A percentile compares a stretch with the other conserved stretches of the same genome.
Conservation (phyloP, 352 stramenopile genomes). For the Phytophthora capsici region DNA sequence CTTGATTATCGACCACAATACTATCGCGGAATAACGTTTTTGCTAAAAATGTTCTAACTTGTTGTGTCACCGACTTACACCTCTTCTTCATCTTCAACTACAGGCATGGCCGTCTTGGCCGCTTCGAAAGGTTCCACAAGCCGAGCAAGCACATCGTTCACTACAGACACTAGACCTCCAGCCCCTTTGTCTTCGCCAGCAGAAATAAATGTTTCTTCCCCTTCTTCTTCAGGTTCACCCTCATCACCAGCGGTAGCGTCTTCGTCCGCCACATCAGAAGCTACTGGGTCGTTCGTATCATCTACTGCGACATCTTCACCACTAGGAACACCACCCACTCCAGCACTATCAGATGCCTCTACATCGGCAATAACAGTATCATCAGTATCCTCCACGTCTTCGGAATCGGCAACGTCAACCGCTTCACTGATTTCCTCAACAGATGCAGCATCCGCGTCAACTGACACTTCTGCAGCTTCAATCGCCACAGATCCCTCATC, state of each 20-base stretch:
- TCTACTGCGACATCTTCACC: not conserved
- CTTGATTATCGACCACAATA: too few species aligned
- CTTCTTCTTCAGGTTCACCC: conserved; percentile 2
- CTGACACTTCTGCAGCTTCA: conserved; percentile 19
- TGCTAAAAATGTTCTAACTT: conserved; percentile 1
- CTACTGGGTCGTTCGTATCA: not conserved
- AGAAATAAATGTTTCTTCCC: conserved; percentile 2
- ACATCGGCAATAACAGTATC: not conserved
- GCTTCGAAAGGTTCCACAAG: conserved; percentile 38
- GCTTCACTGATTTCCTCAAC: not conserved
- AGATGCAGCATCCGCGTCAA: conserved; percentile 9
- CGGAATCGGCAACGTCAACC: not conserved
- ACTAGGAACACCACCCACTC: not conserved
- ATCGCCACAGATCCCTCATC: conserved; percentile 23
- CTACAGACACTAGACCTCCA: conserved; percentile 24
- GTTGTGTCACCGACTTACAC: conserved; percentile 10
- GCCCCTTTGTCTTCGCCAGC: conserved; percentile 9
- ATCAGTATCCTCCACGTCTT: conserved; percentile 6
- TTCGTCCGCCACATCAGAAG: too few species aligned
- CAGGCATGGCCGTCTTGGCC: conserved; percentile 21
- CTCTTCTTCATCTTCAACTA: conserved; percentile 19
- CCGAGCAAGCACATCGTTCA: conserved; percentile 39
- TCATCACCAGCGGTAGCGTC: conserved; percentile 1
- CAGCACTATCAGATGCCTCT: conserved; percentile 3
- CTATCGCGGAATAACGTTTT: too few species aligned